A percentile compares a stretch with the other conserved stretches of the same genome.
phyloP scores from a whole-genome alignment of 164 flowering plant genomes.

The Kingdonia uniflora region DNA sequence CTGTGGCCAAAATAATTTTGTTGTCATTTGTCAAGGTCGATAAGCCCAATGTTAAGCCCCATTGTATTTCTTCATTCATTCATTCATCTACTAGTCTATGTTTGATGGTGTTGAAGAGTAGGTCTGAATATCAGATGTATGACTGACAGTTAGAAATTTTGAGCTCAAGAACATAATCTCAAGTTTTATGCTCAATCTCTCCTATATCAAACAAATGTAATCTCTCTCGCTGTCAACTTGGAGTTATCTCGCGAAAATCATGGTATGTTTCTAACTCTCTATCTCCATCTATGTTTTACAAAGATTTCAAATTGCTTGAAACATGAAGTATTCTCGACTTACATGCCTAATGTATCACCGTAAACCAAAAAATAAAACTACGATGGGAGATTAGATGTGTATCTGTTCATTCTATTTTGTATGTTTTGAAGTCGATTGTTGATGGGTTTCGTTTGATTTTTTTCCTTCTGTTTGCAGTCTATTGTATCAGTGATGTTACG shows the following conservation, averaged over 20 bases:
- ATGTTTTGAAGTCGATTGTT: no score
- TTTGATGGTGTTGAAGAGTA: neutral
- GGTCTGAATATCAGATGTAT: neutral
- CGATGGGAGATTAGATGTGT: no score
- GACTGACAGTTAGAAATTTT: conserved; percentile 2
- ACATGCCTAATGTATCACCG: no score
- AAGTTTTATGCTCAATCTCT: neutral
- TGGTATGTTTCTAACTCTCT: neutral
- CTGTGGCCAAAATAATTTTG: no score
- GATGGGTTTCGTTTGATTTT: no score
- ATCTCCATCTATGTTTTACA: no score
- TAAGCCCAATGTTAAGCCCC: conserved; percentile 2
- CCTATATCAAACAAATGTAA: neutral
- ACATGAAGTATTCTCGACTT: neutral
- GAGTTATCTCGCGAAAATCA: neutral
- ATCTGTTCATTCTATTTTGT: no score
- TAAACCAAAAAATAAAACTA: no score
- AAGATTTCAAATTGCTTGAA: neutral
- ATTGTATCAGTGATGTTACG: conserved; percentile 38
- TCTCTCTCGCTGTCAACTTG: neutral
- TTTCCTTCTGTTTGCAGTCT: no score
- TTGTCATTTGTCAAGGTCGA: neutral
- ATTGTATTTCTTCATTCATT: neutral
- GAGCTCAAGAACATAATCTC: neutral
- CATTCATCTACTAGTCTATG: neutral